Conservation (phyloP, 345 rosid genomes). For the Syzygium oleosum region DNA sequence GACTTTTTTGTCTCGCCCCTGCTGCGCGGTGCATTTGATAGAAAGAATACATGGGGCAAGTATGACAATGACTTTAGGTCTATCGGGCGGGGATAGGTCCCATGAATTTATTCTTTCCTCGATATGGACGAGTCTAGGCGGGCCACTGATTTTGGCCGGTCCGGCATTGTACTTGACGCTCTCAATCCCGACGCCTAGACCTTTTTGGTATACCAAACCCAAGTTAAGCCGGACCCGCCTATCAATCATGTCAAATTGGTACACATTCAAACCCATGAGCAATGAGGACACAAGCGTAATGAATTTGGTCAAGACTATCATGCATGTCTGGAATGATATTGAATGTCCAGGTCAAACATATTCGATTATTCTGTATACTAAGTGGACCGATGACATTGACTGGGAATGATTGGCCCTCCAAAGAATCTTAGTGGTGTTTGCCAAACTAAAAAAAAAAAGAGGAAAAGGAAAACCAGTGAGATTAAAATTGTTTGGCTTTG, state of each 20-base stretch:
- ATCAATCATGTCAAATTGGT: background rate
- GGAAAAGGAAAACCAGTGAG: background rate
- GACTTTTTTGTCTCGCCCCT: no score
- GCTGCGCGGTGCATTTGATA: no score
- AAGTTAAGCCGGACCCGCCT: background rate
- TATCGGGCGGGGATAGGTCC: background rate
- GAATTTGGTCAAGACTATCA: background rate
- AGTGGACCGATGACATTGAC: background rate
- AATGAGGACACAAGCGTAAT: background rate
- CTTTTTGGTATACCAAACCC: background rate
- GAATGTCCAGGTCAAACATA: background rate
- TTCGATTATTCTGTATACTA: background rate
- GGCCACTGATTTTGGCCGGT: background rate
- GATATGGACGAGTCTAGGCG: background rate
- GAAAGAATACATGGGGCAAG: no score
- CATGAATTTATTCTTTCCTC: background rate
- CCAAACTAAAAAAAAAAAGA: background rate
- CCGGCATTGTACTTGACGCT: background rate
- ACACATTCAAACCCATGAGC: background rate
- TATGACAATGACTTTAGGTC: background rate
- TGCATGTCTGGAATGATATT: background rate
- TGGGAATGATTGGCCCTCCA: background rate
- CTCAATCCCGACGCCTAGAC: background rate
- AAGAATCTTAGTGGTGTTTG: background rate
- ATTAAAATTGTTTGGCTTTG: background rate